Conservation (phyloP, 2,329 filamentous ascomycete species). For the Beauveria pseudobassiana region DNA sequence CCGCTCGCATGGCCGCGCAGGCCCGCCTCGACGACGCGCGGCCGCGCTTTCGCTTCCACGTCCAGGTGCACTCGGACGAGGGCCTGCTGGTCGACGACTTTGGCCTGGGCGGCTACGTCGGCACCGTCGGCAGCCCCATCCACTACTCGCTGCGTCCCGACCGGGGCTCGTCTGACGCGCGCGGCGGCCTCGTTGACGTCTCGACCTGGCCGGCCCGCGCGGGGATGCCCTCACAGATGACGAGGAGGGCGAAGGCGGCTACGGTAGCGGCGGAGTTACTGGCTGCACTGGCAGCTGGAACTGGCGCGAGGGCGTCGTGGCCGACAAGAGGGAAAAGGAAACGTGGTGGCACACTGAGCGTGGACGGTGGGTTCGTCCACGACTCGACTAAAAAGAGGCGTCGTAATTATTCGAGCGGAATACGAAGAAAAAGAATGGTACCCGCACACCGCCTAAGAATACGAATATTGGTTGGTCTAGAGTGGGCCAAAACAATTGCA, state of each 20-base stretch:
- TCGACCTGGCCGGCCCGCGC: conserved; percentile 36
- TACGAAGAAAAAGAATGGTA: background rate
- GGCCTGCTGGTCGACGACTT: conserved; percentile 45
- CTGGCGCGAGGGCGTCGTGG: conserved; percentile 25
- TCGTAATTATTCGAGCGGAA: background rate
- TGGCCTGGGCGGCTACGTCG: conserved; percentile 54
- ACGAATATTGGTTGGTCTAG: background rate
- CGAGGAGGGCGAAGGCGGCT: background rate
- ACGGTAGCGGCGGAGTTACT: background rate
- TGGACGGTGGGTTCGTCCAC: conserved; percentile 31
- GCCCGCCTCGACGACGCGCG: conserved; percentile 53
- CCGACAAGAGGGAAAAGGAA: conserved; percentile 41
- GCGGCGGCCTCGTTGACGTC: conserved; percentile 47
- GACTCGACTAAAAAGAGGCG: background rate
- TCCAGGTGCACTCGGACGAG: conserved; percentile 49
- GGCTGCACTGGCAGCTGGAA: conserved; percentile 43
- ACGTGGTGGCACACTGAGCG: conserved; percentile 45
- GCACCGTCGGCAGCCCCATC: conserved; percentile 50
- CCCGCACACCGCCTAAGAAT: background rate
- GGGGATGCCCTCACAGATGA: conserved; percentile 32
- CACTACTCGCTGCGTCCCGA: conserved; percentile 55
- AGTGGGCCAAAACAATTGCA: background rate
- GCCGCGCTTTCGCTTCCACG: conserved; percentile 44
- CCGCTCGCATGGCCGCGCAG: conserved; percentile 57
- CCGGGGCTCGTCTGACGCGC: conserved; percentile 45